These are phyloP conservation scores for Acer campestre DNA, from an alignment of 345 rosid genomes.

Conservation along the genomic window DNA sequence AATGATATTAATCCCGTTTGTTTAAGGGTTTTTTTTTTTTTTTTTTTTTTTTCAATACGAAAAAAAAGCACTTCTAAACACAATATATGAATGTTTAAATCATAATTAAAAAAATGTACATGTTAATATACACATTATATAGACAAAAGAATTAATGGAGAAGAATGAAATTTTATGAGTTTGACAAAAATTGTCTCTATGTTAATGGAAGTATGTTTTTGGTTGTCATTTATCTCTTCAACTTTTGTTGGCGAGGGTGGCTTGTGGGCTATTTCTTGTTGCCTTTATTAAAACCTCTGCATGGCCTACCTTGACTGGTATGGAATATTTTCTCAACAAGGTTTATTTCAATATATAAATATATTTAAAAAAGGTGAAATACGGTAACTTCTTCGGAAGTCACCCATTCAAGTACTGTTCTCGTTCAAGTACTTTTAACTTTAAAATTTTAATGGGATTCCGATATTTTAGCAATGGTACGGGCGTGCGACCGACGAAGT, in stretches of 20 bases:
- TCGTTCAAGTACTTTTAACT: too few species aligned
- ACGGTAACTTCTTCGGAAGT: too few species aligned
- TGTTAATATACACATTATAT: background rate
- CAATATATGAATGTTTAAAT: too few species aligned
- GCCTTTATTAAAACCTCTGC: background rate
- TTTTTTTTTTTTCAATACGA: too few species aligned
- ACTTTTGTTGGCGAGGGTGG: slow-evolving; percentile 5
- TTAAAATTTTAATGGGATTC: too few species aligned
- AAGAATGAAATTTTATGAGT: slow-evolving; percentile 8
- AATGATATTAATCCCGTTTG: too few species aligned
- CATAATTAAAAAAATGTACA: background rate
- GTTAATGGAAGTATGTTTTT: background rate
- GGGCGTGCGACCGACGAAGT: too few species aligned
- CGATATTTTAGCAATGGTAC: too few species aligned
- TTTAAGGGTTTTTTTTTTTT: too few species aligned
- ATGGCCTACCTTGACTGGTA: slow-evolving; percentile 9
- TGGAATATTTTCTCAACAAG: background rate
- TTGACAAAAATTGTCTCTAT: slow-evolving; percentile 16
- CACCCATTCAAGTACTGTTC: too few species aligned
- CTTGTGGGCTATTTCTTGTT: background rate
- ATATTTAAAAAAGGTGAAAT: too few species aligned
- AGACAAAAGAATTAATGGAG: background rate
- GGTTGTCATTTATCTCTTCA: background rate
- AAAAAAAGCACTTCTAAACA: too few species aligned
- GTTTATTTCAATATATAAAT: background rate